Percentiles rank a stretch among this genome's conserved stretches.
phyloP scores from a whole-genome alignment of 2,329 filamentous ascomycete species.

The Tolypocladium tundrense region DNA sequence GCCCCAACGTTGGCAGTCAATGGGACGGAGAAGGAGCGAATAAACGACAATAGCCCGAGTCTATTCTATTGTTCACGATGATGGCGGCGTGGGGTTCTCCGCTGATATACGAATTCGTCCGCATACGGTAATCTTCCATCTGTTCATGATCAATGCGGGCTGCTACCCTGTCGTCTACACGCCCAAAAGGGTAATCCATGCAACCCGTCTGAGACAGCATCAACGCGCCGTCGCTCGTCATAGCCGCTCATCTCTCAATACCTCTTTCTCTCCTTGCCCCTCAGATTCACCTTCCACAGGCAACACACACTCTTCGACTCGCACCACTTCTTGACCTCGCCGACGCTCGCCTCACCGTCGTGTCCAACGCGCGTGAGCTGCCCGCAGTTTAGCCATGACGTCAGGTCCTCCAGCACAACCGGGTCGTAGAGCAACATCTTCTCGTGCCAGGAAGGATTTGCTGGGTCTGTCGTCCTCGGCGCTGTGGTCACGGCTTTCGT shows the following conservation, averaged over 20 bases:
- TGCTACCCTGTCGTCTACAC: neutral
- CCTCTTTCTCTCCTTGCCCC: constrained; percentile 44
- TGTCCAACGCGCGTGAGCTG: constrained; percentile 52
- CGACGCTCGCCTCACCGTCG: constrained; percentile 52
- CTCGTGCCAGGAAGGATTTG: constrained; percentile 67
- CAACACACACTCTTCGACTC: constrained; percentile 81
- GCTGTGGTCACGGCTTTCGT: constrained; percentile 42
- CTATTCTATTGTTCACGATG: too few species aligned
- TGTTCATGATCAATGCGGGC: neutral
- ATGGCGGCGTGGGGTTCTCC: neutral
- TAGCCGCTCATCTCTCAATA: constrained; percentile 5
- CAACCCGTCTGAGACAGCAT: neutral
- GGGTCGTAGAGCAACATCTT: constrained; percentile 93
- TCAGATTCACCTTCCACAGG: constrained; percentile 52
- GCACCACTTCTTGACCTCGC: constrained; percentile 79
- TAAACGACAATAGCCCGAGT: too few species aligned
- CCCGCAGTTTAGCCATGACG: constrained; percentile 70
- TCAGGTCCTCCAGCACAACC: constrained; percentile 76
- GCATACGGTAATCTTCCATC: neutral
- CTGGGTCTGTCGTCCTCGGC: constrained; percentile 37
- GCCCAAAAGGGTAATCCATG: neutral
- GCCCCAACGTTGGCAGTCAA: too few species aligned
- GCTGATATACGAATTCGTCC: neutral
- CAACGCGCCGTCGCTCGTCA: neutral
- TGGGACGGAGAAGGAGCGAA: too few species aligned